Evolutionary conservation across 441 rosid genomes (phyloP).

Genomic region (Pelargonium australe): DNA sequence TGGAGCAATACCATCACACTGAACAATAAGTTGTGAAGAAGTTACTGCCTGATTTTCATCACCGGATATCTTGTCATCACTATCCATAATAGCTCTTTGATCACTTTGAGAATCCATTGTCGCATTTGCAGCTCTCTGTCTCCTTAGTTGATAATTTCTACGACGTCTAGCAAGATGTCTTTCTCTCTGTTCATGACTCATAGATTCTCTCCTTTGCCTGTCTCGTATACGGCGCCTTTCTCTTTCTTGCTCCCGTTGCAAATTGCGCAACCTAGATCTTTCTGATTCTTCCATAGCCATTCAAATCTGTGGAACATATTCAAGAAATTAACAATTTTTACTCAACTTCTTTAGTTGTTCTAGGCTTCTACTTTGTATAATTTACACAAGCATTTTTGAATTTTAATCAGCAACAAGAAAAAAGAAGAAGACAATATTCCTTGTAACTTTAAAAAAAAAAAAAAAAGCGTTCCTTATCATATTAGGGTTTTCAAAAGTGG

Average conservation of each 20-base stretch:
- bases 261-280: conserved; percentile 13
- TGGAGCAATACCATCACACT: conserved; percentile 15
- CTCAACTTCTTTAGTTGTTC: neutral
- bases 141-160: conserved; percentile 66
- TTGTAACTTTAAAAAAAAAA: too few species aligned
- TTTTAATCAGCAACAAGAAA: too few species aligned
- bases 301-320: neutral
- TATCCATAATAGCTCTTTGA: conserved; percentile 16
- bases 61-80: conserved; percentile 19
- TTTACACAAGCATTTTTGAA: too few species aligned
- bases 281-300: conserved; percentile 9
- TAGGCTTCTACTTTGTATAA: neutral
- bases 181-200: conserved; percentile 82
- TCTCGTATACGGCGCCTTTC: conserved; percentile 77
- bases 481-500: too few species aligned
- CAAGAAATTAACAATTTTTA: neutral
- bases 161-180: conserved; percentile 89
- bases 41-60: conserved; percentile 22
- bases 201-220: conserved; percentile 77
- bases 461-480: too few species aligned
- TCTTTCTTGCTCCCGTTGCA: conserved; percentile 69
- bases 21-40: conserved; percentile 25
- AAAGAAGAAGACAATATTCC: too few species aligned
- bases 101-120: conserved; percentile 35
- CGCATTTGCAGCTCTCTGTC: conserved; percentile 53